A percentile compares a stretch with the other conserved stretches of the same genome.
Conservation (phyloP, 768 basidiomycete genomes). For the Tylopilus plumbeoviolaceoides region DNA sequence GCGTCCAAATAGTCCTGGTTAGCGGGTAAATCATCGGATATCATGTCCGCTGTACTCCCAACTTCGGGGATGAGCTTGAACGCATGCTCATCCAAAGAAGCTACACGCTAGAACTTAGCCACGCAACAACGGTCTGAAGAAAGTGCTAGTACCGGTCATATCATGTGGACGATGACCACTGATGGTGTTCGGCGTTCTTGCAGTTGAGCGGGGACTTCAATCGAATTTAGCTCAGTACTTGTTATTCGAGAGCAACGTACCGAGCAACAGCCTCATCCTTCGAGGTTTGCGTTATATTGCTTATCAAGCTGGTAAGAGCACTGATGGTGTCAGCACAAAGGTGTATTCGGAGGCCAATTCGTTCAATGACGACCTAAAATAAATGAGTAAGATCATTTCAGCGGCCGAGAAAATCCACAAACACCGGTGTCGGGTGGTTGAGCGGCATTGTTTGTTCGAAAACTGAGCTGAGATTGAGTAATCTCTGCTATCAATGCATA, state of each 20-base stretch:
- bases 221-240: not conserved
- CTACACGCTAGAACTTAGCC: conserved; percentile 32
- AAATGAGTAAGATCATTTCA: conserved; percentile 1
- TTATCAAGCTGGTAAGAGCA: conserved; percentile 52
- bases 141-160: conserved; percentile 27
- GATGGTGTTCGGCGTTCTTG: conserved; percentile 7
- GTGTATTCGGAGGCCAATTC: conserved; percentile 53
- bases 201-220: conserved; percentile 9
- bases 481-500: conserved; percentile 69
- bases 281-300: conserved; percentile 47
- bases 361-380: conserved; percentile 52
- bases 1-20: conserved; percentile 86
- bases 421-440: conserved; percentile 38
- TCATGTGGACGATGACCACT: conserved; percentile 6
- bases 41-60: conserved; percentile 80
- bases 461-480: conserved; percentile 42
- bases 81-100: conserved; percentile 78
- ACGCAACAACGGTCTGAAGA: not conserved
- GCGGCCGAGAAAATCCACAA: conserved; percentile 16
- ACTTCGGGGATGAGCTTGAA: conserved; percentile 75
- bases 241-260: conserved; percentile 13
- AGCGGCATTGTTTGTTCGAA: conserved; percentile 29
- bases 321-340: conserved; percentile 76
- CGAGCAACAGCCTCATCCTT: conserved; percentile 26
- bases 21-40: conserved; percentile 85